Conservation (phyloP, 768 basidiomycete genomes). For the Boletus rubropictus region DNA sequence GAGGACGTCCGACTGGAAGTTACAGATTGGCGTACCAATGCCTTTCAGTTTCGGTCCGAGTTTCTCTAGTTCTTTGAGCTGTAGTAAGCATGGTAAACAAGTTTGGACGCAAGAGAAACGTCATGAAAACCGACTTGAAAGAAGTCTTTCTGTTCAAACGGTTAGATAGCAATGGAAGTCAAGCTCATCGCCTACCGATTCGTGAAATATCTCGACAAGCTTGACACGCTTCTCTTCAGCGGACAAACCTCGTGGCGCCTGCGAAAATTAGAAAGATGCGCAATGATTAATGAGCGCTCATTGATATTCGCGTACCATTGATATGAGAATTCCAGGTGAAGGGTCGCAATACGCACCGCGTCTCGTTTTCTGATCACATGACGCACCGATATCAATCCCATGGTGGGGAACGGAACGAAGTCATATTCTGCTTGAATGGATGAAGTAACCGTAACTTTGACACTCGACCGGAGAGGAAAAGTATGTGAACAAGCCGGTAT, state of each 20-base stretch:
- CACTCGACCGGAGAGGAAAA: slow-evolving; percentile 22
- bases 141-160: slow-evolving; percentile 64
- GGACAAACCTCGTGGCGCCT: slow-evolving; percentile 82
- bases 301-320: slow-evolving; percentile 21
- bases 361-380: slow-evolving; percentile 21
- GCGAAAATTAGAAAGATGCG: neutral
- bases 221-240: slow-evolving; percentile 87
- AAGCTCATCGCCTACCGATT: slow-evolving; percentile 48
- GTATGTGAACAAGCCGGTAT: slow-evolving; percentile 5
- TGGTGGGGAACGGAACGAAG: slow-evolving; percentile 7
- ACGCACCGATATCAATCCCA: slow-evolving; percentile 9
- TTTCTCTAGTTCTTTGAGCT: slow-evolving; percentile 93
- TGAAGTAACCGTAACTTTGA: slow-evolving; percentile 12
- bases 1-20: neutral
- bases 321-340: neutral
- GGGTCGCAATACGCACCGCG: neutral
- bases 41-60: slow-evolving; percentile 84
- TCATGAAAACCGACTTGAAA: slow-evolving; percentile 44
- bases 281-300: neutral
- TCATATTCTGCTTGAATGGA: slow-evolving; percentile 25
- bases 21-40: slow-evolving; percentile 51
- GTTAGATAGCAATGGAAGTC: neutral
- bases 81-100: neutral
- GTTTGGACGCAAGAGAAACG: neutral
- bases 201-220: slow-evolving; percentile 89